A percentile compares a stretch with the other conserved stretches of the same genome.
phyloP scores from a whole-genome alignment of 2,329 filamentous ascomycete species.

The Calonectria pseudoreteaudii region DNA sequence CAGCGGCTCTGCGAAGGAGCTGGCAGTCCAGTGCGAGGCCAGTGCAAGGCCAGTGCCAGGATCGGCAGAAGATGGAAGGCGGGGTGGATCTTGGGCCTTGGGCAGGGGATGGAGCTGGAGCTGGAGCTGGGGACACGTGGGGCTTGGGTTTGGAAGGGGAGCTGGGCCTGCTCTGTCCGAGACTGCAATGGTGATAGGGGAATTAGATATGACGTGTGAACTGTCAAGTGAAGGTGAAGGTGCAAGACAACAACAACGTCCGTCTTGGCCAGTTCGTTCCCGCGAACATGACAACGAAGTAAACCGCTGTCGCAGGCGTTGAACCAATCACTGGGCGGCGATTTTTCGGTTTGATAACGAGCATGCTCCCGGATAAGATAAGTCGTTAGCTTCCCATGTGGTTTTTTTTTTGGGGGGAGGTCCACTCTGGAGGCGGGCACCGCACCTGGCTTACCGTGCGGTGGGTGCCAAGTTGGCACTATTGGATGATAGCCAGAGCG shows the following conservation, averaged over 20 bases:
- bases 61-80: slow-evolving; percentile 24
- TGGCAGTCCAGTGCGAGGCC: background rate
- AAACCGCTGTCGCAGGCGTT: background rate
- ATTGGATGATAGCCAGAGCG: no score
- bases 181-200: background rate
- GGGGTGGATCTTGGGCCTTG: slow-evolving; percentile 23
- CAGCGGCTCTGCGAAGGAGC: slow-evolving; percentile 22
- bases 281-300: background rate
- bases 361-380: background rate
- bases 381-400: slow-evolving; percentile 3
- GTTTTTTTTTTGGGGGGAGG: background rate
- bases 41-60: background rate
- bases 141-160: background rate
- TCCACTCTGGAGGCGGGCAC: background rate
- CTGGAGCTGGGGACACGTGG: background rate
- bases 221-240: background rate
- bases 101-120: background rate
- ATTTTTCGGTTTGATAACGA: slow-evolving; percentile 4
- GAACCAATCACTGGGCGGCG: background rate
- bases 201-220: background rate
- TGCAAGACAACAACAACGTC: no score
- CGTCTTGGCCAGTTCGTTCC: background rate
- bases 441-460: background rate
- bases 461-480: background rate
- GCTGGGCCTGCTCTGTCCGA: background rate